A percentile compares a stretch with the other conserved stretches of the same genome.
These are phyloP conservation scores for Amaranthus cruentus DNA, from an alignment of 148 eudicot genomes.

Conservation along the genomic window DNA sequence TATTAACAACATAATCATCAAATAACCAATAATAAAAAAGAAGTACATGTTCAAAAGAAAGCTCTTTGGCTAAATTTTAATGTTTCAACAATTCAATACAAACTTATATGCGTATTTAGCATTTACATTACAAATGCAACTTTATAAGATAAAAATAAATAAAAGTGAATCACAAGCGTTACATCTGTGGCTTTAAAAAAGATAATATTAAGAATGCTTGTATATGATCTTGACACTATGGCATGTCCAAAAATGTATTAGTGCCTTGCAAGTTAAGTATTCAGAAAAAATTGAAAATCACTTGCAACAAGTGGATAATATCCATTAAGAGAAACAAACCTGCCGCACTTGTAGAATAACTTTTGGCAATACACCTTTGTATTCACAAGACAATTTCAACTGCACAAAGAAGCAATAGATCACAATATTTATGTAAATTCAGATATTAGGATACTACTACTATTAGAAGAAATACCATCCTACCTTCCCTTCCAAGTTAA, in stretches of 20 bases:
- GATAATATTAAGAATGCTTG: neutral
- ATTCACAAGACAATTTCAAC: slow-evolving; percentile 62
- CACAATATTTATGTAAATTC: neutral
- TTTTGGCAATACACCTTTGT: slow-evolving; percentile 88
- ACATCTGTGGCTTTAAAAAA: too few relatives aligned
- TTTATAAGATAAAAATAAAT: too few relatives aligned
- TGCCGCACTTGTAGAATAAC: slow-evolving; percentile 66
- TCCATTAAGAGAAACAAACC: slow-evolving; percentile 40
- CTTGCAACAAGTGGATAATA: neutral
- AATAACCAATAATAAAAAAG: neutral
- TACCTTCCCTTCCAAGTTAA: slow-evolving; percentile 89
- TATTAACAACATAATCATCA: neutral
- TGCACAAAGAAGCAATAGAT: slow-evolving; percentile 30
- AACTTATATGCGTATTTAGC: too few relatives aligned
- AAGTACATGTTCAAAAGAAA: too few relatives aligned
- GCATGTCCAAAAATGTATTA: neutral
- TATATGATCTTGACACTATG: neutral
- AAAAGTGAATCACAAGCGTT: too few relatives aligned
- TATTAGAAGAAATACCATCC: slow-evolving; percentile 9
- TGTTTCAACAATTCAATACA: too few relatives aligned
- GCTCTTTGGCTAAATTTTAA: too few relatives aligned
- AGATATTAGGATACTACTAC: neutral
- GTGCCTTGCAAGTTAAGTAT: neutral
- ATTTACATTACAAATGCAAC: too few relatives aligned
- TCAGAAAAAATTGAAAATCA: neutral